Evolutionary conservation across 345 rosid genomes (phyloP).

Genomic region (Cardamine resedifolia): DNA sequence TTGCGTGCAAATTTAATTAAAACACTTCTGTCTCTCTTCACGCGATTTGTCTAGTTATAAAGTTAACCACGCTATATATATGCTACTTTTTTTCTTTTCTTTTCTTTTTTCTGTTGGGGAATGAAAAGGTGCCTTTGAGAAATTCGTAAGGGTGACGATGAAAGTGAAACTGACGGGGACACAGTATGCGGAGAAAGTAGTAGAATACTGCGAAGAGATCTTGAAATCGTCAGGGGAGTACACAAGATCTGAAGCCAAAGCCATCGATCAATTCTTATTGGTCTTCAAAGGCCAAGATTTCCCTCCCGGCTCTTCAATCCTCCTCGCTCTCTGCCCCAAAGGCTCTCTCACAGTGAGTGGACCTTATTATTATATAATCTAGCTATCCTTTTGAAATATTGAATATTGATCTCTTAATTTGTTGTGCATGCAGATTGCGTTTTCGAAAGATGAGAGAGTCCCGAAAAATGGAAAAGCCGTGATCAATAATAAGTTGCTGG

Average conservation of each 20-base stretch:
- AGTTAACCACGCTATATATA: background rate
- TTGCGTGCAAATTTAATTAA: background rate
- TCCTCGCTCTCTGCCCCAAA: conserved; percentile 46
- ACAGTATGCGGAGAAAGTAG: conserved; percentile 64
- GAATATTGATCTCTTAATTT: background rate
- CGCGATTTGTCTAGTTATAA: conserved; percentile 7
- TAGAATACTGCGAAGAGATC: conserved; percentile 54
- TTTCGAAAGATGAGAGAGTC: conserved; percentile 52
- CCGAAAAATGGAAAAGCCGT: conserved; percentile 43
- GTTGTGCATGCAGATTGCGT: conserved; percentile 48
- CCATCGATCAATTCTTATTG: conserved; percentile 48
- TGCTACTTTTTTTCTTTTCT: too few relatives aligned
- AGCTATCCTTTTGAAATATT: background rate
- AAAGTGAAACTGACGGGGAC: conserved; percentile 51
- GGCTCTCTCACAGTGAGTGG: conserved; percentile 55
- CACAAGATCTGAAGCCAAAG: conserved; percentile 63
- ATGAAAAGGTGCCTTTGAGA: conserved; percentile 52
- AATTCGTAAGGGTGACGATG: conserved; percentile 54
- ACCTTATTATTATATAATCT: background rate
- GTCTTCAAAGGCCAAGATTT: conserved; percentile 57
- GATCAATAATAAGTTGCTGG: conserved; percentile 57
- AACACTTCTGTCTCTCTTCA: background rate
- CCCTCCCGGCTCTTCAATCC: conserved; percentile 64
- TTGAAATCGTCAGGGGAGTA: conserved; percentile 68
- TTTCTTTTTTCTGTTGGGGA: background rate